Base-by-base conservation (phyloP, 208 protist species). In the Leptomonas pyrrhocoris region DNA sequence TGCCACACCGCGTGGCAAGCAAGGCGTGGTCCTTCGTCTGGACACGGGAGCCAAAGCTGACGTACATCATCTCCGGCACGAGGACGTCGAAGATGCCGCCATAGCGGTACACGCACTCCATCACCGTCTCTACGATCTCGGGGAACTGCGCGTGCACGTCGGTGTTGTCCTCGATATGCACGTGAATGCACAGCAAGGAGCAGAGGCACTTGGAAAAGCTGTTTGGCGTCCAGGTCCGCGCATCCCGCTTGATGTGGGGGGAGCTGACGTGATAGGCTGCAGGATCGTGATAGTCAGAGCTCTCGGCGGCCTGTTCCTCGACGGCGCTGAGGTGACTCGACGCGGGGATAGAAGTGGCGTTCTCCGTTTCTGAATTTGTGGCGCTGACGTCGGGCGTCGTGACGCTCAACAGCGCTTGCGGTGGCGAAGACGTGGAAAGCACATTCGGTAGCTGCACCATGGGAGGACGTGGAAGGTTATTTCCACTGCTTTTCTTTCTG, bases 21-120 rank as follows among this genome's bases (percentile, higher is more conserved):
- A 84, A n/a, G 1, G 75, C 78, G 36, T 84, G 74, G 43, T 76
- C 66, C 38, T 82, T 64, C 50, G 66, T 64, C 8, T 27, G 31
- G 18, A 34, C 36, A 13, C 73, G 66, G 6, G 67, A 77, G 27
- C 80, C 74, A 60, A 86, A 83, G 38, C 62, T 84, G 31, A 79
- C 42, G 60, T 79, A 72, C 38, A 89, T 50, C 27, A 82, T 61
- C 65, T 84, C 80, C 1, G 84, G 72, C 48, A 53, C 36, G 34
- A 84, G 75, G 2, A 82, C 46, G 58, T 89, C 80, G 27, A 79
- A 74, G 27, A 48, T 31, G 18, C 79, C 80, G 64, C 73, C 74
- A 69, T 84, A 89, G 42, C 72, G 72, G 65, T 64, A 48, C 38
- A 75, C 73, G 27, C 68, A 58, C 19, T 68, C 38, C 25, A 64